Evolutionary conservation across 31 red algal genomes (phyloP).

Genomic region (Porphyra umbilicalis): DNA sequence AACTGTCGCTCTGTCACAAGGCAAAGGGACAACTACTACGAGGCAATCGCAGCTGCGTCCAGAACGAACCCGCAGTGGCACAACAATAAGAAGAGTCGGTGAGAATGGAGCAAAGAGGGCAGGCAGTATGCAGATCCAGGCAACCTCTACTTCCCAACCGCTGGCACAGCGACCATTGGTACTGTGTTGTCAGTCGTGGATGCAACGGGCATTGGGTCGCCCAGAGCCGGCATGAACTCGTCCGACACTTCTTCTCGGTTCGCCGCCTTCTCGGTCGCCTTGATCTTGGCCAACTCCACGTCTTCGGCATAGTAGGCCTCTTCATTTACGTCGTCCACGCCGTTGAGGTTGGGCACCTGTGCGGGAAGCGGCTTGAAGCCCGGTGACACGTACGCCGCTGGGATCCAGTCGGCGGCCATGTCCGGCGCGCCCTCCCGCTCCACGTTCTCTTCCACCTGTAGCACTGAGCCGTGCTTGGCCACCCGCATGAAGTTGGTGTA

Average conservation of each 20-base stretch:
- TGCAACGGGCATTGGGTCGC: background rate
- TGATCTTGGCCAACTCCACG: background rate
- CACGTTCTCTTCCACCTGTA: conserved; percentile 30
- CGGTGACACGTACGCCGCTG: conserved; percentile 35
- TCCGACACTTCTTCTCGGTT: background rate
- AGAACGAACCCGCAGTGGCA: no score
- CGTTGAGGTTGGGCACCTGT: conserved; percentile 55
- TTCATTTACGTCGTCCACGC: conserved; percentile 20
- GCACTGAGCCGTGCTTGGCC: conserved; percentile 37
- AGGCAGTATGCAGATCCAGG: no score
- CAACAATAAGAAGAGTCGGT: background rate
- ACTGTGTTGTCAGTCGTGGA: no score
- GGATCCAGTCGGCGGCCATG: conserved; percentile 19
- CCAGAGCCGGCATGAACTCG: background rate
- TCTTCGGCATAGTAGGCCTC: background rate
- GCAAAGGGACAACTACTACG: no score
- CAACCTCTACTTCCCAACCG: no score
- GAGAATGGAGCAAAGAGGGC: no score
- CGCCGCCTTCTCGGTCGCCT: background rate
- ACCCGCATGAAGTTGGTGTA: conserved; percentile 21
- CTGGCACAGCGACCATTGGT: no score
- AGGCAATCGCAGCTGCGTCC: no score
- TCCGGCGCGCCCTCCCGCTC: conserved; percentile 27
- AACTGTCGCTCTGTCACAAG: no score
- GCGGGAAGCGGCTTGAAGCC: conserved; percentile 45